Evolutionary conservation across 2,329 filamentous ascomycete species (phyloP).

Genomic region (Emericellopsis atlantica): DNA sequence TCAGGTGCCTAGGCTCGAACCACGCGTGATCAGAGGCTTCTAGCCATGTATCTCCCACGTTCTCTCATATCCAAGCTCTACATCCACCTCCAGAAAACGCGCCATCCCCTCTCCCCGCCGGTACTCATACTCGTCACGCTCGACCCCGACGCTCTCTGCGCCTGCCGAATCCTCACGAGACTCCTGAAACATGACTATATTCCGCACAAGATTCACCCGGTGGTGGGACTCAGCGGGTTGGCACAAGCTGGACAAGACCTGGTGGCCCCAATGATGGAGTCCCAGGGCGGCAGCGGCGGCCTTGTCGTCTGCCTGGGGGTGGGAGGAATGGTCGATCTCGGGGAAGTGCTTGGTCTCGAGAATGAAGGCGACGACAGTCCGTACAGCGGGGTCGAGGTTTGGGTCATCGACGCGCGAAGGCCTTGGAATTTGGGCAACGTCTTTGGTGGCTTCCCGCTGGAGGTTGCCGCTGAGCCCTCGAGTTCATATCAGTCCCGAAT

Average conservation of each 20-base stretch:
- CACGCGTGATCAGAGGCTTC: slow-evolving; percentile 12
- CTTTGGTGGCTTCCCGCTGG: slow-evolving; percentile 61
- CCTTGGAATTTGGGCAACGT: slow-evolving; percentile 94
- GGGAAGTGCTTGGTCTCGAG: slow-evolving; percentile 60
- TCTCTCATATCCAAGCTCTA: slow-evolving; percentile 84
- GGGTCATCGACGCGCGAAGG: slow-evolving; percentile 82
- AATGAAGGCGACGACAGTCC: slow-evolving; percentile 51
- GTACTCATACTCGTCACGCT: slow-evolving; percentile 87
- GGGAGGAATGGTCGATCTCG: slow-evolving; percentile 81
- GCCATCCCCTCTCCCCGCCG: slow-evolving; percentile 81
- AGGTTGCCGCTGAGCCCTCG: slow-evolving; percentile 34
- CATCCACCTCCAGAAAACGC: slow-evolving; percentile 70
- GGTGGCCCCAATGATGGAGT: slow-evolving; percentile 76
- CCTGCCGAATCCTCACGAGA: slow-evolving; percentile 82
- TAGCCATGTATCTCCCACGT: slow-evolving; percentile 85
- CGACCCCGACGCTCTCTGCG: slow-evolving; percentile 90
- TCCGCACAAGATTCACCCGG: slow-evolving; percentile 90
- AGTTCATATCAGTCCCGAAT: slow-evolving; percentile 35
- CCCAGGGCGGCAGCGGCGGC: slow-evolving; percentile 72
- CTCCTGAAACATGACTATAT: slow-evolving; percentile 98
- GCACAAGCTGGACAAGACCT: slow-evolving; percentile 66
- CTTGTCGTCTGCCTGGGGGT: slow-evolving; percentile 88
- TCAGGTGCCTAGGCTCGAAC: background rate
- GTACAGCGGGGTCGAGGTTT: slow-evolving; percentile 82
- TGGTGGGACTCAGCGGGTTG: slow-evolving; percentile 85